Conservation (phyloP, 768 basidiomycete genomes). For the Kwoniella heveanensis region DNA sequence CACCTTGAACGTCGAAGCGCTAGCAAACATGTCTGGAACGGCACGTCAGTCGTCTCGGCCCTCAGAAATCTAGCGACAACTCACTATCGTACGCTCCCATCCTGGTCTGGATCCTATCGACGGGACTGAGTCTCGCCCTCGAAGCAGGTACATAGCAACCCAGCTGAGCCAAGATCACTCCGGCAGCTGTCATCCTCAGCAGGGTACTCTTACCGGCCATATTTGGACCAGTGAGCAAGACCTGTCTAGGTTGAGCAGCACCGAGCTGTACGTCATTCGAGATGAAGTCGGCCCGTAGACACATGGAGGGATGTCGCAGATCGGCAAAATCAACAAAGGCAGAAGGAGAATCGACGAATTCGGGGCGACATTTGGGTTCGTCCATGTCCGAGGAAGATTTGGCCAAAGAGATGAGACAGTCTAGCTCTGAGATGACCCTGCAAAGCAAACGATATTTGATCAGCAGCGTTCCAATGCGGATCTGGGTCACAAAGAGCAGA, state of each 20-base stretch:
- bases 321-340: slow-evolving; percentile 86
- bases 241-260: slow-evolving; percentile 64
- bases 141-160: slow-evolving; percentile 93
- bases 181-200: slow-evolving; percentile 92
- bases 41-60: too few species aligned
- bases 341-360: slow-evolving; percentile 68
- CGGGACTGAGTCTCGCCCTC: slow-evolving; percentile 82
- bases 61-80: too few species aligned
- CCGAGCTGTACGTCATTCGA: slow-evolving; percentile 90
- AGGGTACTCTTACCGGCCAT: slow-evolving; percentile 72
- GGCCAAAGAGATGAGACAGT: slow-evolving; percentile 88
- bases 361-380: slow-evolving; percentile 90
- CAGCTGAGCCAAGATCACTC: slow-evolving; percentile 86
- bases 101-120: slow-evolving; percentile 86
- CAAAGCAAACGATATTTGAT: slow-evolving; percentile 5
- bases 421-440: slow-evolving; percentile 88
- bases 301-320: slow-evolving; percentile 84
- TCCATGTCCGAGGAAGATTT: slow-evolving; percentile 86
- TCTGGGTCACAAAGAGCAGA: not conserved
- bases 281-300: slow-evolving; percentile 77
- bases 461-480: slow-evolving; percentile 70
- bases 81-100: slow-evolving; percentile 97
- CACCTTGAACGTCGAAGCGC: slow-evolving; percentile 81
- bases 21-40: slow-evolving; percentile 55
- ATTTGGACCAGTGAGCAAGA: slow-evolving; percentile 77